These are phyloP conservation scores for Cladosporium velox DNA, from an alignment of 2,329 filamentous ascomycete genomes.

Conservation along the genomic window DNA sequence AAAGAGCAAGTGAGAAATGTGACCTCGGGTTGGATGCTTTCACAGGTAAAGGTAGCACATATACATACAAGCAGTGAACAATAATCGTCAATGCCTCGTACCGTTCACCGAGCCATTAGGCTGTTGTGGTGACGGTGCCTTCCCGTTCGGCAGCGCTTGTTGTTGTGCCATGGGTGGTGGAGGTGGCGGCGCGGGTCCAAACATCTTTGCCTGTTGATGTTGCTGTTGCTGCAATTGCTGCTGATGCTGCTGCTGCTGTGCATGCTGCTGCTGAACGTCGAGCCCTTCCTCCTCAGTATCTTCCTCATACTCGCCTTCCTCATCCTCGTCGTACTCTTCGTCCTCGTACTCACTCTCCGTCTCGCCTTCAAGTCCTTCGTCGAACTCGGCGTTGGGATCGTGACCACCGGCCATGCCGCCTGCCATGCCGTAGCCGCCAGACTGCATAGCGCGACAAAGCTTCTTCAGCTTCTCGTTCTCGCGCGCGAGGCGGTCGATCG, in stretches of 20 bases:
- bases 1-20: not conserved
- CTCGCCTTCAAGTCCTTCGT: constrained; percentile 46
- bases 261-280: constrained; percentile 26
- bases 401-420: constrained; percentile 18
- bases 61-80: constrained; percentile 19
- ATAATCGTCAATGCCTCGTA: constrained; percentile 30
- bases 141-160: constrained; percentile 33
- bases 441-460: constrained; percentile 95
- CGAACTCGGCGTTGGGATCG: constrained; percentile 31
- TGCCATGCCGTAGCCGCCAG: constrained; percentile 72
- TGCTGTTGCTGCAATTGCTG: constrained; percentile 2
- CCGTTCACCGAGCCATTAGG: constrained; percentile 32
- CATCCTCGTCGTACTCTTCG: constrained; percentile 57
- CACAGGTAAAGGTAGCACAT: constrained; percentile 16
- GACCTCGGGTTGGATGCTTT: not conserved
- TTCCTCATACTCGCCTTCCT: constrained; percentile 65
- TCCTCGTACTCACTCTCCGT: constrained; percentile 68
- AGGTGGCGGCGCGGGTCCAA: constrained; percentile 52
- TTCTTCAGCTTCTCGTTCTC: constrained; percentile 90
- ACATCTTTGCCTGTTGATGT: constrained; percentile 34
- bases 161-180: constrained; percentile 43
- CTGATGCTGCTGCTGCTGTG: not conserved
- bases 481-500: constrained; percentile 76
- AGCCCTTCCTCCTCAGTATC: constrained; percentile 57
- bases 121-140: constrained; percentile 18